Percentiles rank a stretch among this genome's conserved stretches.
Conservation (phyloP, 2,329 filamentous ascomycete genomes). For the Fusarium abutilonis region DNA sequence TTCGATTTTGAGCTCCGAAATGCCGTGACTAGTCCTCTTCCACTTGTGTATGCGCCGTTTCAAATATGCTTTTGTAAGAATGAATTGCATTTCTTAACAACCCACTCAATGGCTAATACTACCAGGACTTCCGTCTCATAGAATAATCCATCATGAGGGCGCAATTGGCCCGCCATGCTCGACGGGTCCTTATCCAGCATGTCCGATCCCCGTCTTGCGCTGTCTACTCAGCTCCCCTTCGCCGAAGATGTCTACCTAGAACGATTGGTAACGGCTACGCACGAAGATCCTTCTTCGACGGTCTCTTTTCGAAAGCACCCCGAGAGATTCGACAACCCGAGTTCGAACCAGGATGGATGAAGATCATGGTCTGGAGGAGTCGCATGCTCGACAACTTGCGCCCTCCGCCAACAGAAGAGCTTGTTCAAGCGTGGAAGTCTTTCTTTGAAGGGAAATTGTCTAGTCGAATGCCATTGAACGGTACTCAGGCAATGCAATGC, state of each 20-base stretch:
- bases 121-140: slow-evolving; percentile 41
- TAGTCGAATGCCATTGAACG: slow-evolving; percentile 64
- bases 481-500: slow-evolving; percentile 70
- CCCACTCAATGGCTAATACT: slow-evolving; percentile 14
- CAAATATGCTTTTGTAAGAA: slow-evolving; percentile 45
- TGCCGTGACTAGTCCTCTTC: slow-evolving; percentile 25
- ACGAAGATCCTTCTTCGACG: slow-evolving; percentile 64
- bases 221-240: slow-evolving; percentile 45
- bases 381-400: slow-evolving; percentile 71
- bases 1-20: slow-evolving; percentile 37
- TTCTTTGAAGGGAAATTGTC: slow-evolving; percentile 69
- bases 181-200: slow-evolving; percentile 52
- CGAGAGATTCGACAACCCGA: slow-evolving; percentile 69
- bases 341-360: slow-evolving; percentile 75
- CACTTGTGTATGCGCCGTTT: slow-evolving; percentile 23
- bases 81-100: background rate
- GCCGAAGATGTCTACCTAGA: slow-evolving; percentile 43
- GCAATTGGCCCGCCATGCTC: slow-evolving; percentile 57
- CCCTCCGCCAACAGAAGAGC: slow-evolving; percentile 68
- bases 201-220: slow-evolving; percentile 50
- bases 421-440: slow-evolving; percentile 70
- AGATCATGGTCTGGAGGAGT: slow-evolving; percentile 74
- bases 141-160: slow-evolving; percentile 56
- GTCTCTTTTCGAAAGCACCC: slow-evolving; percentile 68
- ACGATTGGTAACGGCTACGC: slow-evolving; percentile 38